Evolutionary conservation across 169 alveolate species (phyloP), one percentile per base, ranked within the genome.

Genomic region (Eimeria maxima): DNA sequence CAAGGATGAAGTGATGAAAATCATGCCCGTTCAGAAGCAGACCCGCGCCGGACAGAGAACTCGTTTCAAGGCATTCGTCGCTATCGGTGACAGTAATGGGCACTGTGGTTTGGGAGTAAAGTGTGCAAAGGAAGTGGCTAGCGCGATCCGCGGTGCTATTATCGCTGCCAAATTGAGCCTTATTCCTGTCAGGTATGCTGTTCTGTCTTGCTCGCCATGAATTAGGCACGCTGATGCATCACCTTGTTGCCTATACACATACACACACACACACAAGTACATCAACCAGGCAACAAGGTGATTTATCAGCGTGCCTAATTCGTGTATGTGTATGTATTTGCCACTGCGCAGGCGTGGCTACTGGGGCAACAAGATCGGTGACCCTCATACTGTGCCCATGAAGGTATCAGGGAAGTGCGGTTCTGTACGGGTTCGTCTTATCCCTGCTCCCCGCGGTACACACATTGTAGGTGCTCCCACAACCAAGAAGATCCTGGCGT

Each of bases 401-500:
- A 99, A 99, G 98, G 99, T 99, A 63, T 98, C 99, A 67, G 99
- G 99, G 80, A 99, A 99, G 98, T 99, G 99, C 97, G 99, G 99
- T 65, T 99, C 99, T 71, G 99, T 99, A 95, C 99, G 99, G 97
- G 99, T 99, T 90, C 99, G 99, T 97, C 98, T 99, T 90, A 99
- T 99, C 87, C 99, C 99, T 71, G 99, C 99, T 73, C 99, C 99
- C 13, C 99, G 99, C 97, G 99, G 99, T 95, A 99, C 99, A 42
- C 99, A 99, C 86, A 99, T 99, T 96, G 99, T 99, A 87, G 99
- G 99, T 87, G 99, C 99, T 27, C 99, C 99, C 86, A 98, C 99
- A 69, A 98, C 99, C 45, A 99, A 99, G 99, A 99, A 99, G 96
- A 98, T 99, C 97, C 97, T 99, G 74, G 86, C 98, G 67, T 99